Base-by-base conservation (phyloP, 306 rosid genomes). In the Cucurbita moschata region DNA sequence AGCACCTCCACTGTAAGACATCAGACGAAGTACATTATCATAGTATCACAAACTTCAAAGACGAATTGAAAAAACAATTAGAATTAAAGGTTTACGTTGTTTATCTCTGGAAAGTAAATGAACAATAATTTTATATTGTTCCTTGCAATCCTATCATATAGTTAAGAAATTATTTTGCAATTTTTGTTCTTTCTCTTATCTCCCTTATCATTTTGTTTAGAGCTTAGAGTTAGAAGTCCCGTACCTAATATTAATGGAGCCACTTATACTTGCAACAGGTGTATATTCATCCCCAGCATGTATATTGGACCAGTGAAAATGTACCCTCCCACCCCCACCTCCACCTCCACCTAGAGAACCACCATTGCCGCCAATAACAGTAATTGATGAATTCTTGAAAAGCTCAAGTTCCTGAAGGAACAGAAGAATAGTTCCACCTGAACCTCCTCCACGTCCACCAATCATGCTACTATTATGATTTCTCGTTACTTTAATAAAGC, bases 291-390 rank as follows among this genome's bases (percentile, higher is more conserved):
- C 95, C 42, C 85, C 92, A 38, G 54, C 71, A 73, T 90, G 91
- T 79, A 94, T 87, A 64, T 82, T 87, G 53, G 96, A 89, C 98
- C 98, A 94, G 76, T 94, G 97, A 82, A 94, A 94, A 87, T 94
- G 98, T 83, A 90, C 82, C 86, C 98, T 85, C 82, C 98, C 98
- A 77, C 98, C 98, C 58, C 98, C 98, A 60, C 98, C 98, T 2
- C 98, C 98, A 7, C 98, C 98, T 6, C 97, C 98, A 57, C 98
- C 98, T 73, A 79, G 85, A 19, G 88, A 80, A 72, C 98, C 92
- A 81, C 98, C 98, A 74, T 80, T 85, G 53, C 98, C 98, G 67
- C 98, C 98, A 72, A 82, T 78, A 76, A 85, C 88, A 71, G 96
- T 87, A 75, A 94, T 80, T 79, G 89, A 85, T 79, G 98, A 94